Percentiles rank a stretch among this genome's conserved stretches.
Conservation (phyloP, 768 basidiomycete genomes). For the Saitozyma podzolica region DNA sequence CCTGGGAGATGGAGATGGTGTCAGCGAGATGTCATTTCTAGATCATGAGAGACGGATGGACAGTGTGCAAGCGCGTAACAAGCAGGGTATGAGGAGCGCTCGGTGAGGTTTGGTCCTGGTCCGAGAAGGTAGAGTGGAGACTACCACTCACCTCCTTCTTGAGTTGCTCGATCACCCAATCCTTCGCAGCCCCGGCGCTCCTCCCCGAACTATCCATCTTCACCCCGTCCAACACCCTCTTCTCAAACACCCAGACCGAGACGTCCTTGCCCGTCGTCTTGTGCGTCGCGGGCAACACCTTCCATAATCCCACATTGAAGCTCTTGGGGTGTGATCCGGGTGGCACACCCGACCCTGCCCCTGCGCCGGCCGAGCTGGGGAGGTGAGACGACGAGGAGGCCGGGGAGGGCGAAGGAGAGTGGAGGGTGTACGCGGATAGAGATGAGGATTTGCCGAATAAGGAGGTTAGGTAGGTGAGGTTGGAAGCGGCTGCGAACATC, state of each 20-base stretch:
- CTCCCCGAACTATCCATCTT: slow-evolving; percentile 58
- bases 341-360: neutral
- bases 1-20: slow-evolving; percentile 53
- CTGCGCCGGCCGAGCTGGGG: neutral
- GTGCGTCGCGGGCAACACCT: slow-evolving; percentile 78
- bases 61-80: neutral
- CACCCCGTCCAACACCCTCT: slow-evolving; percentile 69
- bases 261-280: slow-evolving; percentile 88
- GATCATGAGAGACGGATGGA: no score
- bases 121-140: no score
- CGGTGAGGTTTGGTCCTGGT: no score
- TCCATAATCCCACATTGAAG: slow-evolving; percentile 82
- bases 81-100: slow-evolving; percentile 1
- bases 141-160: slow-evolving; percentile 70
- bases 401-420: slow-evolving; percentile 15
- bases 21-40: neutral
- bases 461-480: slow-evolving; percentile 11
- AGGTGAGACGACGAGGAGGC: neutral
- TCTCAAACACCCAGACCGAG: slow-evolving; percentile 90
- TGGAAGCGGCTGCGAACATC: slow-evolving; percentile 30
- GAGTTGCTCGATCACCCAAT: slow-evolving; percentile 76
- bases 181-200: slow-evolving; percentile 58
- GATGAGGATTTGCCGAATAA: slow-evolving; percentile 30
- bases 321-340: slow-evolving; percentile 42
- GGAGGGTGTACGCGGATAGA: slow-evolving; percentile 31